phyloP scores from a whole-genome alignment of 768 basidiomycete genomes.

The Russula vinacea region DNA sequence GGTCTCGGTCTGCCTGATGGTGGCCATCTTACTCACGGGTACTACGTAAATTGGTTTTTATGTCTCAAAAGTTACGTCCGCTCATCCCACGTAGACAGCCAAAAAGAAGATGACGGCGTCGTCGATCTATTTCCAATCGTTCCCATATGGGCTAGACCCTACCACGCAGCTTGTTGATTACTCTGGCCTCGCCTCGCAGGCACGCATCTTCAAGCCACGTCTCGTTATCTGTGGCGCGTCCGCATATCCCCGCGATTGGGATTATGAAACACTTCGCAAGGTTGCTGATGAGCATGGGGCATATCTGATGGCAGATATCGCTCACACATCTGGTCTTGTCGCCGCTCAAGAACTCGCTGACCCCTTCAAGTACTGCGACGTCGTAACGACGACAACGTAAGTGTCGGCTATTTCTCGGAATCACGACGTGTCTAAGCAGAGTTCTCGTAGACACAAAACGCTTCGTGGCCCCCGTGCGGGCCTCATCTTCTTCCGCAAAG shows the following conservation, averaged over 20 bases:
- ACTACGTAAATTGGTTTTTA: conserved; percentile 64
- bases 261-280: conserved; percentile 79
- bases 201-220: conserved; percentile 92
- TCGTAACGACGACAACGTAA: conserved; percentile 95
- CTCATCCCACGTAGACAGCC: conserved; percentile 59
- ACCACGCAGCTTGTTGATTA: conserved; percentile 90
- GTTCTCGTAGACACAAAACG: conserved; percentile 78
- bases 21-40: conserved; percentile 95
- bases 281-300: conserved; percentile 85
- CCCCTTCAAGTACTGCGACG: conserved; percentile 95
- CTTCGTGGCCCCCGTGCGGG: conserved; percentile 97
- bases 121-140: conserved; percentile 99
- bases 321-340: conserved; percentile 93
- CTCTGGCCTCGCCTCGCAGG: conserved; percentile 70
- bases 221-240: conserved; percentile 97
- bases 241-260: conserved; percentile 98
- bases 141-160: conserved; percentile 86
- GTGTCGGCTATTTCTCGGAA: conserved; percentile 33
- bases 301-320: conserved; percentile 94
- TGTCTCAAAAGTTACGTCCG: conserved; percentile 6
- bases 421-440: not conserved
- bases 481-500: conserved; percentile 97
- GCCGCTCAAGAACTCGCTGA: conserved; percentile 86
- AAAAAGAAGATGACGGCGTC: conserved; percentile 99
- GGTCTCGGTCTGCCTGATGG: conserved; percentile 97